Evolutionary conservation across 257 asterid species (phyloP).

Genomic region (Plectranthus barbatus): DNA sequence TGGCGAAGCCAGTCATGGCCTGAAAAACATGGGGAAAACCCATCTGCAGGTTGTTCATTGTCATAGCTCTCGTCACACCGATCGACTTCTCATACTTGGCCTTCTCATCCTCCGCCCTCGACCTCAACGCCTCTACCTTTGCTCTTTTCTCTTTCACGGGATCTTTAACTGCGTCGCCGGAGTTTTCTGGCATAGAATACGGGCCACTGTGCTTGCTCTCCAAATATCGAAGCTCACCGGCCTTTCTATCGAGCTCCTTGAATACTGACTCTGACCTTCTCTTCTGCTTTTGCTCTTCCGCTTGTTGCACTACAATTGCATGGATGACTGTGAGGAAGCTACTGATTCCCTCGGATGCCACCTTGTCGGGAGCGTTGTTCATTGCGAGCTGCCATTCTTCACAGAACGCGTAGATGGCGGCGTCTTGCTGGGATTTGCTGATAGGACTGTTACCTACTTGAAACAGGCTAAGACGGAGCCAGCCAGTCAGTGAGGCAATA

Average conservation of each 20-base stretch:
- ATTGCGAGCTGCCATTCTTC: conserved; percentile 92
- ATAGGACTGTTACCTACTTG: conserved; percentile 57
- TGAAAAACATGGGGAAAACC: conserved; percentile 92
- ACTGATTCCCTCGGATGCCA: conserved; percentile 88
- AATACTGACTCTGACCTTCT: conserved; percentile 57
- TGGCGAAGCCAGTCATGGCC: conserved; percentile 89
- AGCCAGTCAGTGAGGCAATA: conserved; percentile 71
- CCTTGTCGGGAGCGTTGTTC: conserved; percentile 83
- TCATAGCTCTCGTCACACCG: conserved; percentile 69
- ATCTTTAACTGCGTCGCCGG: conserved; percentile 37
- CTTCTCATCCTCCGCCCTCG: conserved; percentile 81
- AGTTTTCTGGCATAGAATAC: conserved; percentile 28
- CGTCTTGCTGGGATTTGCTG: conserved; percentile 51
- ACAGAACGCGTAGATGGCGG: conserved; percentile 70
- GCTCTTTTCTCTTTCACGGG: conserved; percentile 62
- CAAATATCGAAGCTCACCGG: conserved; percentile 52
- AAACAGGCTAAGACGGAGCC: conserved; percentile 94
- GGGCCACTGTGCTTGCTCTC: conserved; percentile 65
- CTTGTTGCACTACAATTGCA: conserved; percentile 79
- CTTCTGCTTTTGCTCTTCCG: conserved; percentile 78
- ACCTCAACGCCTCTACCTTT: conserved; percentile 50
- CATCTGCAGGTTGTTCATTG: conserved; percentile 83
- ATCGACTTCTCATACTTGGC: conserved; percentile 76
- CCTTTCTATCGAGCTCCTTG: conserved; percentile 80
- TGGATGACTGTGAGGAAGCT: conserved; percentile 66